phyloP scores from a whole-genome alignment of 2,329 filamentous ascomycete species.

The Fusarium circinatum region DNA sequence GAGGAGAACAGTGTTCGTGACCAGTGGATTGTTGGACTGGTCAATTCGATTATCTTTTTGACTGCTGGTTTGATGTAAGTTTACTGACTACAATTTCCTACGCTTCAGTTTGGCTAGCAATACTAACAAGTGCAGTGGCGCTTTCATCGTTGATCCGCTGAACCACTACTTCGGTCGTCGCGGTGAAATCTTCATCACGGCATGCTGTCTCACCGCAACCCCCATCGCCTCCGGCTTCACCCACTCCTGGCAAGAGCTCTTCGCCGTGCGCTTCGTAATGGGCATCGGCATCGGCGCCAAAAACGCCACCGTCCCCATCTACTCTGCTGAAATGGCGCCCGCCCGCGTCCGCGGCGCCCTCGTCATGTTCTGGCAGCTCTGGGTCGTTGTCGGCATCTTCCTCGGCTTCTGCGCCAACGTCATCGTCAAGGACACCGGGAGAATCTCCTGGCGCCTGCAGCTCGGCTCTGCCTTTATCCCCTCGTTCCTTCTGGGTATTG shows the following conservation, averaged over 20 bases:
- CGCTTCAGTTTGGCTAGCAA: background rate
- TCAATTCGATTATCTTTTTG: slow-evolving; percentile 49
- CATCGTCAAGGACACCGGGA: slow-evolving; percentile 62
- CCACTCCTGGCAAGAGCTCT: slow-evolving; percentile 72
- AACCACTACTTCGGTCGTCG: slow-evolving; percentile 73
- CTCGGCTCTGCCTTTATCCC: slow-evolving; percentile 67
- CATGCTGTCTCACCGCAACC: slow-evolving; percentile 54
- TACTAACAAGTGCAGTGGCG: slow-evolving; percentile 27
- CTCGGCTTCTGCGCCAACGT: slow-evolving; percentile 64
- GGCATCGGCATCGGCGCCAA: slow-evolving; percentile 76
- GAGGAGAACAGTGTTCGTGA: slow-evolving; percentile 51
- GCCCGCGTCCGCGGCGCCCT: slow-evolving; percentile 74
- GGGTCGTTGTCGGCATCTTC: slow-evolving; percentile 51
- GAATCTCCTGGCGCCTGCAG: slow-evolving; percentile 70
- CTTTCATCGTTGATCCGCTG: slow-evolving; percentile 59
- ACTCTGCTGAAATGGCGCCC: slow-evolving; percentile 76
- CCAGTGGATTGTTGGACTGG: slow-evolving; percentile 53
- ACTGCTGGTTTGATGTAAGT: slow-evolving; percentile 67
- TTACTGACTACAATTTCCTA: background rate
- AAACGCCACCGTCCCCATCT: slow-evolving; percentile 73
- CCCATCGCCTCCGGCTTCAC: slow-evolving; percentile 62
- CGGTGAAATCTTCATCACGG: slow-evolving; percentile 71
- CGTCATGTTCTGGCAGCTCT: slow-evolving; percentile 78
- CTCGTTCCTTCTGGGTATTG: slow-evolving; percentile 61
- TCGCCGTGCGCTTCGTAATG: slow-evolving; percentile 72